A percentile compares a stretch with the other conserved stretches of the same genome.
These are phyloP conservation scores for Alternaria ventricosa DNA, from an alignment of 2,329 filamentous ascomycete species.

Conservation along the genomic window DNA sequence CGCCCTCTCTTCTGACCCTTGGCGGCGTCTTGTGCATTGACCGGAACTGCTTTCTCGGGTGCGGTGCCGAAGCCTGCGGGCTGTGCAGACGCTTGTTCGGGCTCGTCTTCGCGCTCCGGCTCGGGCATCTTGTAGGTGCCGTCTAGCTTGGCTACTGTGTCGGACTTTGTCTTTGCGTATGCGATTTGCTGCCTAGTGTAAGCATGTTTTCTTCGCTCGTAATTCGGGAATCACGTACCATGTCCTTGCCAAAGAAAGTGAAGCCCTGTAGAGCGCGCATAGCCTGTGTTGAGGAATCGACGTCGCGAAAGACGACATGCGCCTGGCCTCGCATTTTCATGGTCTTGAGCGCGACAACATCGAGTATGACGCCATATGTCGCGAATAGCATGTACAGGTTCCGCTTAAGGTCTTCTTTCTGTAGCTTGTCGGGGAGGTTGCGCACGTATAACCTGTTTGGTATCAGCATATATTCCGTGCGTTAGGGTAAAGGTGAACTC, in stretches of 20 bases:
- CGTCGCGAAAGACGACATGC: conserved; percentile 87
- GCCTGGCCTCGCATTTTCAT: conserved; percentile 95
- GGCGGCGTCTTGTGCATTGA: conserved; percentile 52
- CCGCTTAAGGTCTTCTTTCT: conserved; percentile 84
- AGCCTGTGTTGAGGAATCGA: conserved; percentile 90
- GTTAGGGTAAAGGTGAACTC: conserved; percentile 9
- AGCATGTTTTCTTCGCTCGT: not conserved
- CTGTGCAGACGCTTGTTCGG: conserved; percentile 30
- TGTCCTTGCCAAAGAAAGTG: conserved; percentile 80
- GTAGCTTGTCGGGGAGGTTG: conserved; percentile 88
- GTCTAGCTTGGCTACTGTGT: conserved; percentile 88
- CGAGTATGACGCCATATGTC: conserved; percentile 89
- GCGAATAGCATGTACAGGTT: conserved; percentile 93
- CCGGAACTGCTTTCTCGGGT: conserved; percentile 39
- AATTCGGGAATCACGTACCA: conserved; percentile 66
- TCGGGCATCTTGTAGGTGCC: conserved; percentile 81
- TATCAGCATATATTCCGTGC: conserved; percentile 19
- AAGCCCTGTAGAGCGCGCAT: conserved; percentile 88
- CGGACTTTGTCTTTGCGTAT: conserved; percentile 88
- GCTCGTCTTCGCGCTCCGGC: conserved; percentile 25
- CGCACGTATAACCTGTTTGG: conserved; percentile 78
- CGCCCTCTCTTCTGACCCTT: conserved; percentile 72
- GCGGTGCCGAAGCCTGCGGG: conserved; percentile 54
- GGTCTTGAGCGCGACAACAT: conserved; percentile 88
- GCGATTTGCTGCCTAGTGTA: conserved; percentile 72